Base-by-base conservation (phyloP, 345 rosid species). In the Citrus reticulata region DNA sequence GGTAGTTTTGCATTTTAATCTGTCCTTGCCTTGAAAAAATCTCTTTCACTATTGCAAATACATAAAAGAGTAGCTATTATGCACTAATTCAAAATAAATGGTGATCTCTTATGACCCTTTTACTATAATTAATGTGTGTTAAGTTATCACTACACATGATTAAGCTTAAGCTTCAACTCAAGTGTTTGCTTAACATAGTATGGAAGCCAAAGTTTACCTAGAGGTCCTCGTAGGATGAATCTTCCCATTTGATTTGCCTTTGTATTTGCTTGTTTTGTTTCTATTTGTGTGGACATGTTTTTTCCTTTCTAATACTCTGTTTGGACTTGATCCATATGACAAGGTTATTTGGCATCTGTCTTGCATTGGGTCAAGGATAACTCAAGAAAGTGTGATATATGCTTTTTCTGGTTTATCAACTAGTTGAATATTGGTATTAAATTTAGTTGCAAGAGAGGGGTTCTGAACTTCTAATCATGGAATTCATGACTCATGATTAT, bases 1-100 rank as follows among this genome's bases (percentile, higher is more conserved):
- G 99, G 99, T 93, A 84, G 80, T 61, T 62, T 46, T 66, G 64
- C 51, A 42, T 63, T 65, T 40, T 39, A 42, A 29, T 29, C n/a
- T 42, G 14, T 20, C 34, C 19, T 54, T 54, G 19, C n/a, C 22
- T 19, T 1, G 57, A 51, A 4, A 49, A 11, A 46, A 46, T 46
- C 17, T 46, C 51, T 46, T 10, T 2, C 51, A 46, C 13, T 46
- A 3, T 46, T 46, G 51, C 17, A 11, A 46, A 46, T 46, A 46
- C 14, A 3, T 46, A 46, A 46, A 46, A 42, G 14, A 46, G 51
- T 46, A 3, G 51, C 51, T 46, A 13, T 46, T 54, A 54, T 17
- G 58, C 4, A 4, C 58, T 54, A 16, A 54, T 17, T 16, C 58
- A 54, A 54, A 22, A 4, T 54, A 54, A 54, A 2, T 54, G 58